Base-by-base conservation (phyloP, 768 basidiomycete species). In the Suillus clintonianus region DNA sequence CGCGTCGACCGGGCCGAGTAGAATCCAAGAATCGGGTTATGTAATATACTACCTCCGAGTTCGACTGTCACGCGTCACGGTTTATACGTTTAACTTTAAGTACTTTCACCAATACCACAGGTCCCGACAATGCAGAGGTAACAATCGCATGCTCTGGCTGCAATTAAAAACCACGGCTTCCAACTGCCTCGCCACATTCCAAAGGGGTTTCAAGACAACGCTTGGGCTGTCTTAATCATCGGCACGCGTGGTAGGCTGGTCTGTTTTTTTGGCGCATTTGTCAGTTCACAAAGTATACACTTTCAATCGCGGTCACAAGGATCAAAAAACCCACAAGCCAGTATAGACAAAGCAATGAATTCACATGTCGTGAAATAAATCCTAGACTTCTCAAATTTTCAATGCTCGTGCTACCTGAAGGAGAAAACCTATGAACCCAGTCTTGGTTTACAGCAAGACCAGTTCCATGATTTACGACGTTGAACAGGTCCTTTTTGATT, bases 171-270 rank as follows among this genome's bases (percentile, higher is more conserved):
- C 9, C 43, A 45, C 8, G n/a, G 43, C 9, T 19, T n/a, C 43
- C 43, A 45, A n/a, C 22, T 47, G n/a, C 45, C n/a, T 22, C 45
- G n/a, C n/a, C 43, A 45, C 43, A 22, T 47, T 22, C 45, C 45
- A 47, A 47, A 22, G n/a, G 45, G 9, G 8, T n/a, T 45, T 4
- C 43, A 10, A 47, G 45, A 10, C 4, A 8, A 47, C 45, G 22
- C n/a, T 47, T 22, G 9, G n/a, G 22, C 9, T 11, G 74, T 80
- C 5, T 70, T 81, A 5, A 56, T 80, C 45, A 81, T 79, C 19
- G 79, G 80, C 15, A 74, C 78, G 6, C 80, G 79, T 9, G 80
- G 79, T 8, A 75, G 73, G 8, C 69, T 81, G 15, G 10, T 72
- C 76, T 4, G 72, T 76, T 37, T 41, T 78, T 10, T 63, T 79